Evolutionary conservation across 2,329 filamentous ascomycete species (phyloP).

Genomic region (Aspergillus glaucus): DNA sequence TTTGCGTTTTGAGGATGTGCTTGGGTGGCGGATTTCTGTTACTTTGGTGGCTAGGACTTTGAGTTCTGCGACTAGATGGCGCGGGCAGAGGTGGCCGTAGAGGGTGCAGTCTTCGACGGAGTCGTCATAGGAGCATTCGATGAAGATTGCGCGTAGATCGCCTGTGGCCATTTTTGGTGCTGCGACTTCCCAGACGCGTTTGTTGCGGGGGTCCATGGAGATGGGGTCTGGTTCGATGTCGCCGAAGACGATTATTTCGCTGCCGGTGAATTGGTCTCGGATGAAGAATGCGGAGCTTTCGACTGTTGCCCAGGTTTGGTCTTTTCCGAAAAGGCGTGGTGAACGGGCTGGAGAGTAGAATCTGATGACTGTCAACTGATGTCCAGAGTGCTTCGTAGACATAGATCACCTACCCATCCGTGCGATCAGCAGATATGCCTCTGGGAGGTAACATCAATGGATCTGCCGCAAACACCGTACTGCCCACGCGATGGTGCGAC

Average conservation of each 20-base stretch:
- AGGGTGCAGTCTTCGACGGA: constrained; percentile 68
- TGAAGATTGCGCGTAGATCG: constrained; percentile 73
- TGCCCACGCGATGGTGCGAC: constrained; percentile 55
- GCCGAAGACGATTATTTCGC: constrained; percentile 87
- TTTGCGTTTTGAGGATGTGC: constrained; percentile 39
- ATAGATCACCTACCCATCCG: constrained; percentile 25
- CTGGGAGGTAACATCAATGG: constrained; percentile 42
- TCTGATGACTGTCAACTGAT: constrained; percentile 7
- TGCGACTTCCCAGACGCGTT: constrained; percentile 79
- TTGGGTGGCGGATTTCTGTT: constrained; percentile 41
- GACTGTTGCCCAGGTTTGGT: constrained; percentile 23
- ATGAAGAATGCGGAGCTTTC: constrained; percentile 95
- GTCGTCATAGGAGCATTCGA: constrained; percentile 92
- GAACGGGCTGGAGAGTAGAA: constrained; percentile 26
- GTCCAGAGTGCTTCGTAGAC: not conserved
- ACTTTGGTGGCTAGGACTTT: constrained; percentile 65
- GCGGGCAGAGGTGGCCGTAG: constrained; percentile 83
- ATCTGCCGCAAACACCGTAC: constrained; percentile 38
- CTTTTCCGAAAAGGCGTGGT: constrained; percentile 17
- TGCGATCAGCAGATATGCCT: constrained; percentile 26
- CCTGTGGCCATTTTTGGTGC: constrained; percentile 74
- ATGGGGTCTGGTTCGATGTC: constrained; percentile 90
- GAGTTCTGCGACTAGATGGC: constrained; percentile 75
- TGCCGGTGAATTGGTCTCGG: constrained; percentile 61
- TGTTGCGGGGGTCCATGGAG: constrained; percentile 73